A percentile compares a stretch with the other conserved stretches of the same genome.
These are phyloP conservation scores for Solanum verrucosum DNA, from an alignment of 257 asterid species.

Conservation along the genomic window DNA sequence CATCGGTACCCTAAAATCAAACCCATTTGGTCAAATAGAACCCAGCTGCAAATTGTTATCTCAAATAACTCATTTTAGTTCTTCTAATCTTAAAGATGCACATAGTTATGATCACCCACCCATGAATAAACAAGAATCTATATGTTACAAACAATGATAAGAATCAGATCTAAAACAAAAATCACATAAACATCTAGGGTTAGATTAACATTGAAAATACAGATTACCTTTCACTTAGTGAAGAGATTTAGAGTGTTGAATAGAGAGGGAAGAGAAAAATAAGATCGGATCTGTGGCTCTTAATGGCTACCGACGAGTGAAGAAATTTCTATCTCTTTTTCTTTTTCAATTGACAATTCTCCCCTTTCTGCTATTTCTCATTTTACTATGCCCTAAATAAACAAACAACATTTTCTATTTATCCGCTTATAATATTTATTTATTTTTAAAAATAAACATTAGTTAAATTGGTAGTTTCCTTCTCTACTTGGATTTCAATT, in stretches of 20 bases:
- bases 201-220: neutral
- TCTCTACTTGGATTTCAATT: neutral
- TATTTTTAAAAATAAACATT: neutral
- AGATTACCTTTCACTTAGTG: neutral
- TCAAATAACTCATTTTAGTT: neutral
- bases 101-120: neutral
- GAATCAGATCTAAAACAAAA: neutral
- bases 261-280: neutral
- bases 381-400: neutral
- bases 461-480: neutral
- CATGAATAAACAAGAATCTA: neutral
- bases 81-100: neutral
- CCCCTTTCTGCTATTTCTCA: neutral
- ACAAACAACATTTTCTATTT: neutral
- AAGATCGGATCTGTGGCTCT: constrained; percentile 3
- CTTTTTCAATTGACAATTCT: neutral
- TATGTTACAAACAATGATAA: neutral
- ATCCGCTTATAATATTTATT: neutral
- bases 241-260: neutral
- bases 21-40: neutral
- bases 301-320: neutral
- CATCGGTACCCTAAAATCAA: neutral
- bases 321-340: neutral
- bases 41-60: neutral
- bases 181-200: neutral